Evolutionary conservation across 1,284 basidiomycete genomes (phyloP), one percentile per base, ranked within the genome.

Genomic region (Moniliella sp.): DNA sequence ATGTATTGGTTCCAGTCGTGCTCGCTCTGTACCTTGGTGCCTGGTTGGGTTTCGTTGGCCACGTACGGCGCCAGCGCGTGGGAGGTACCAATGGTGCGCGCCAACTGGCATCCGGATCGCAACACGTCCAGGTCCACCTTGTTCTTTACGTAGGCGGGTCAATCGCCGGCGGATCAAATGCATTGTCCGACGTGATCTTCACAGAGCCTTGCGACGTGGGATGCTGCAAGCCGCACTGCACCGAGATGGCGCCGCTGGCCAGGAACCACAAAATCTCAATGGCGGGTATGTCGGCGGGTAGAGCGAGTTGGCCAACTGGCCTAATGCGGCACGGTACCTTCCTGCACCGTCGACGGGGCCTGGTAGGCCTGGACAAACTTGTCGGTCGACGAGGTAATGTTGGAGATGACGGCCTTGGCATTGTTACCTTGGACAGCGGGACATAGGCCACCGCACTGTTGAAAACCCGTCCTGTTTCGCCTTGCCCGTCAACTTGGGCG

Each of bases 321-420:
- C 60, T 49, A 74, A 73, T 28, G 75, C 71, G 2, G 69, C 65
- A 43, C 72, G 66, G 64, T 74, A 77, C 75, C 75, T 12, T 62
- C 66, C 15, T 68, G 55, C 27, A 76, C 73, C 12, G 66, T 64
- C 10, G 56, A 56, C 39, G 66, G 67, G 1, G 70, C 69, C 1
- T 70, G 65, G 25, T 70, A 63, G 7, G 61, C 60, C 5, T 59
- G 44, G 1, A 65, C 59, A 15, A n/a, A 61, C 59, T 11, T 53
- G 41, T 15, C 52, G 49, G 29, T 15, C 25, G 29, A n/a, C 18
- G 5, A 21, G 29, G 25, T 15, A 14, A 31, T 21, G 17, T 12
- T 14, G 29, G 21, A 13, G 16, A 32, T 43, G 17, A 54, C 50
- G 15, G 43, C 36, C n/a, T 30, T 10, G 41, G 50, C 29, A 3